These are phyloP conservation scores for Mycena crocata DNA, from an alignment of 768 basidiomycete genomes.

Conservation along the genomic window DNA sequence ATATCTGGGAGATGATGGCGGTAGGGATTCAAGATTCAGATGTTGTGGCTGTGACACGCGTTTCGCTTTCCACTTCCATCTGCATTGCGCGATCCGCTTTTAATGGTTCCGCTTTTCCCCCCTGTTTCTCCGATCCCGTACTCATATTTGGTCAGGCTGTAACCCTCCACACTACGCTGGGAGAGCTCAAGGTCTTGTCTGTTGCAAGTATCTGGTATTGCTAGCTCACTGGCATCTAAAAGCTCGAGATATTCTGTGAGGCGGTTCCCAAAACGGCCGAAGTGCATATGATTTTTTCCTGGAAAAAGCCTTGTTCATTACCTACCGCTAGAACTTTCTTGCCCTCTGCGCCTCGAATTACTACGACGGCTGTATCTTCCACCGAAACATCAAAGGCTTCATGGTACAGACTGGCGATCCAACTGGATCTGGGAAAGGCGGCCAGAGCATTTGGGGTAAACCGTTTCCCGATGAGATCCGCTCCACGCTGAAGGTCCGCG, in stretches of 20 bases:
- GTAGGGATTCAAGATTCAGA: slow-evolving; percentile 43
- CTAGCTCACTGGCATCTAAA: slow-evolving; percentile 20
- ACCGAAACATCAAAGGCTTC: slow-evolving; percentile 95
- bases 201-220: not conserved
- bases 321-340: slow-evolving; percentile 84
- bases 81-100: not conserved
- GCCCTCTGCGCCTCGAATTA: slow-evolving; percentile 92
- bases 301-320: slow-evolving; percentile 25
- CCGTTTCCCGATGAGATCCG: slow-evolving; percentile 94
- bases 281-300: slow-evolving; percentile 54
- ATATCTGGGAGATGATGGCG: slow-evolving; percentile 57
- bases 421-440: slow-evolving; percentile 91
- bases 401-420: slow-evolving; percentile 97
- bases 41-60: not conserved
- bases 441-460: slow-evolving; percentile 95
- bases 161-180: slow-evolving; percentile 93
- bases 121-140: slow-evolving; percentile 31
- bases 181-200: slow-evolving; percentile 87
- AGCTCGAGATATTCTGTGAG: slow-evolving; percentile 99
- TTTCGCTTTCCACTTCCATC: not conserved
- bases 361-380: slow-evolving; percentile 88
- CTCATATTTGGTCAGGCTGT: slow-evolving; percentile 73
- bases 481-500: slow-evolving; percentile 88
- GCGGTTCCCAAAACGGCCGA: slow-evolving; percentile 95
- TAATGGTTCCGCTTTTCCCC: slow-evolving; percentile 38